Evolutionary conservation across 768 basidiomycete genomes (phyloP), one percentile per base, ranked within the genome.

Genomic region (Kwoniella pini): DNA sequence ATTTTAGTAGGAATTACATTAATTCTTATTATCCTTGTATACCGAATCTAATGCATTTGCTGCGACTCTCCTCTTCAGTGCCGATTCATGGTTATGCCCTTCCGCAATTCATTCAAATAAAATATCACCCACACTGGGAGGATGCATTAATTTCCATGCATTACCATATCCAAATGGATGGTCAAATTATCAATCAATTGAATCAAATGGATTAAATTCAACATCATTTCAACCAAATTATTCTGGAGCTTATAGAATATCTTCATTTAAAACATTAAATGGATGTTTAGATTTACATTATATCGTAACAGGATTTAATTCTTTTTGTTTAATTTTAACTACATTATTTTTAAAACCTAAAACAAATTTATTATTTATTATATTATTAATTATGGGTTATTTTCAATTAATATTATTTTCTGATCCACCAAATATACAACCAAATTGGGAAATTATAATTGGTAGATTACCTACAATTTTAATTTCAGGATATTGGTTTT

Each of bases 51-150:
- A n/a, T n/a, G n/a, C n/a, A n/a, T n/a, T n/a, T n/a, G n/a, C n/a
- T n/a, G n/a, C n/a, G n/a, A n/a, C n/a, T n/a, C n/a, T n/a, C n/a
- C n/a, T n/a, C n/a, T n/a, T 36, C 39, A 74, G 73, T 11, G 73
- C 70, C 24, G 73, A 75, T 42, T 72, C 71, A 11, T 75, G 73
- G 73, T 40, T 72, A 15, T 75, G 73, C 49, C 57, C 73, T n/a
- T 44, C 73, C 6, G 73, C 70, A 4, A 62, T 75, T 4, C 70
- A 72, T 36, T 55, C 73, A 3, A 50, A 46, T 3, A 36, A 62
- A 15, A 69, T 72, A 49, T 64, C 64, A 4, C 31, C 56, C 1
- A 54, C 48, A 0, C 40, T 64, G 2, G 73, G 73, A 2, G 73
- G 73, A 7, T 68, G 64, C 36, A 52, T 75, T 24, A 49, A 39